These are phyloP conservation scores for Singerocomus inundabilis DNA, from an alignment of 1,284 basidiomycete species.

Conservation along the genomic window DNA sequence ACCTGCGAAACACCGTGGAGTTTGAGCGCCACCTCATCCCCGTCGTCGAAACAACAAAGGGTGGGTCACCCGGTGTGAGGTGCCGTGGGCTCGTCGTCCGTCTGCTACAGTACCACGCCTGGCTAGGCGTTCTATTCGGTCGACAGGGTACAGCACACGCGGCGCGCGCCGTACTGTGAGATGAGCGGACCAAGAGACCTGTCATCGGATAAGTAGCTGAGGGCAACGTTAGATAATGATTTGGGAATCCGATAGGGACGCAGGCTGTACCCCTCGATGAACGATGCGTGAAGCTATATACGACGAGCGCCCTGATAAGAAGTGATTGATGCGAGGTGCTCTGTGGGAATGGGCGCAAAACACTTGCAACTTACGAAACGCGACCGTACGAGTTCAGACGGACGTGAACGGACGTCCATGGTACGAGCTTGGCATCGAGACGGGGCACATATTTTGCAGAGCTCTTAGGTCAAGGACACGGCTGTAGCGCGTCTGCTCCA, in stretches of 20 bases:
- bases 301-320: conserved; percentile 40
- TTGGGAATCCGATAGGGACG: conserved; percentile 35
- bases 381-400: conserved; percentile 1
- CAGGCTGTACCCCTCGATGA: conserved; percentile 26
- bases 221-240: conserved; percentile 24
- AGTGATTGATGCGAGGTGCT: conserved; percentile 43
- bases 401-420: conserved; percentile 1
- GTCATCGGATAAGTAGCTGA: conserved; percentile 24
- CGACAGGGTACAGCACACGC: conserved; percentile 3
- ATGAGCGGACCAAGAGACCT: conserved; percentile 18
- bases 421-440: not conserved
- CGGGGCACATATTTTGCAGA: not conserved
- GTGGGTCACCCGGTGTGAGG: conserved; percentile 2
- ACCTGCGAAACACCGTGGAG: conserved; percentile 30
- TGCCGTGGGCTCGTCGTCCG: not conserved
- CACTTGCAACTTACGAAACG: conserved; percentile 14
- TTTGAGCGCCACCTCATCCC: conserved; percentile 23
- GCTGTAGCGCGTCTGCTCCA: not conserved
- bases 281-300: conserved; percentile 38
- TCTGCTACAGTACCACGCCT: not conserved
- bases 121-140: conserved; percentile 21
- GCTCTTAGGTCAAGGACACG: not conserved
- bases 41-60: conserved; percentile 7
- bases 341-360: conserved; percentile 30
- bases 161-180: conserved; percentile 13